Percentiles rank a stretch among this genome's conserved stretches.
Conservation (phyloP, 1,284 basidiomycete species). For the Pseudomicrostroma phylloplanum region DNA sequence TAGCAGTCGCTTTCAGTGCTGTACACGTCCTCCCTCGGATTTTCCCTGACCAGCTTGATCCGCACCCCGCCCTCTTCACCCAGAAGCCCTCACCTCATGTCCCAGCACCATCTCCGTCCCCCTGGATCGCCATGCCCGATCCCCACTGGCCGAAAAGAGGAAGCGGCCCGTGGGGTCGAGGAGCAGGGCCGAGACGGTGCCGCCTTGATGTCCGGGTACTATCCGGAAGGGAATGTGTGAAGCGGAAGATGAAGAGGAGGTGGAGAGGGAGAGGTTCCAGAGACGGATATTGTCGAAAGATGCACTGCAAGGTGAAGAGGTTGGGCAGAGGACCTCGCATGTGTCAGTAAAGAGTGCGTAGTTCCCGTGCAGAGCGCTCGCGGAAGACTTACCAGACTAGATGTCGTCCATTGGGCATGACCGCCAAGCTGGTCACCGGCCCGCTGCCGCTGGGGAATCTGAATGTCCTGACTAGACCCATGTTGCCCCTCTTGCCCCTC, state of each 20-base stretch:
- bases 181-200: conserved; percentile 80
- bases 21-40: too few species aligned
- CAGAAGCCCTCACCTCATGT: conserved; percentile 29
- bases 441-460: conserved; percentile 83
- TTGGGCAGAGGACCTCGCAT: too few species aligned
- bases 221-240: conserved; percentile 66
- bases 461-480: conserved; percentile 70
- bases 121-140: conserved; percentile 71
- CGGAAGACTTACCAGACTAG: conserved; percentile 62
- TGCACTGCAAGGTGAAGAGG: conserved; percentile 52
- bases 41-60: too few species aligned
- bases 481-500: conserved; percentile 54
- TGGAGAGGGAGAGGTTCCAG: conserved; percentile 76
- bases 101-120: conserved; percentile 43
- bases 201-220: conserved; percentile 91
- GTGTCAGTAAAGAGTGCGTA: too few species aligned
- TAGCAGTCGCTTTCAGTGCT: too few species aligned
- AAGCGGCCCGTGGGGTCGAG: conserved; percentile 78
- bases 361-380: too few species aligned
- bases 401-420: conserved; percentile 83
- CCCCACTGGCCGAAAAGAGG: conserved; percentile 84
- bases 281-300: conserved; percentile 87
- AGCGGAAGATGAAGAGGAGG: conserved; percentile 56
- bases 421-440: conserved; percentile 78
- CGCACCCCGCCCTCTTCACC: too few species aligned